Evolutionary conservation across 768 basidiomycete genomes (phyloP).

Genomic region (Piloderma croceum): DNA sequence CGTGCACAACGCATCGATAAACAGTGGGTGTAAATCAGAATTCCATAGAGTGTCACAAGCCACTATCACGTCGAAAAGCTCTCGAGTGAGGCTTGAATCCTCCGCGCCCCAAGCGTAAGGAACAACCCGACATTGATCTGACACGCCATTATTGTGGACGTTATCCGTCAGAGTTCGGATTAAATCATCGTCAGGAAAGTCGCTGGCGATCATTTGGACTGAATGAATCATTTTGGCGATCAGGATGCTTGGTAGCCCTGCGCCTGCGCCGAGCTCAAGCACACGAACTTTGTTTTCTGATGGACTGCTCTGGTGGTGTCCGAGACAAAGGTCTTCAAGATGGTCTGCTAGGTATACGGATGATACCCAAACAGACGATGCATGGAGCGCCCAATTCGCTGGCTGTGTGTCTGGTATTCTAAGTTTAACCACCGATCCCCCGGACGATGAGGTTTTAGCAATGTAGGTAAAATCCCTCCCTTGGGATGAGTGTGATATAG

Average conservation of each 20-base stretch:
- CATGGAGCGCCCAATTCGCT: slow-evolving; percentile 71
- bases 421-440: slow-evolving; percentile 35
- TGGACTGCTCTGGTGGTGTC: slow-evolving; percentile 18
- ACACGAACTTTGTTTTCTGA: slow-evolving; percentile 25
- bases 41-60: slow-evolving; percentile 82
- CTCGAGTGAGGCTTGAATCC: slow-evolving; percentile 19
- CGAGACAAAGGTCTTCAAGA: slow-evolving; percentile 41
- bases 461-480: slow-evolving; percentile 49
- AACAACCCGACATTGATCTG: slow-evolving; percentile 42
- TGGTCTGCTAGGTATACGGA: slow-evolving; percentile 66
- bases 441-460: slow-evolving; percentile 11
- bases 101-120: slow-evolving; percentile 67
- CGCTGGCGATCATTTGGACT: slow-evolving; percentile 47
- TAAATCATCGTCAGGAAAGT: slow-evolving; percentile 66
- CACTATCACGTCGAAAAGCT: slow-evolving; percentile 56
- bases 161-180: slow-evolving; percentile 56
- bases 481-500: slow-evolving; percentile 54
- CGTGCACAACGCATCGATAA: slow-evolving; percentile 46
- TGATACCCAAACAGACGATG: slow-evolving; percentile 71
- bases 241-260: slow-evolving; percentile 67
- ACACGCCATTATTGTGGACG: slow-evolving; percentile 44
- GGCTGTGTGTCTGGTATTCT: slow-evolving; percentile 60
- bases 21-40: slow-evolving; percentile 47
- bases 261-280: slow-evolving; percentile 72
- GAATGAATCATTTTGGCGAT: slow-evolving; percentile 46